Evolutionary conservation across 371 early-diverging fungal species (phyloP).

Genomic region (Saksenaea vasiformis): DNA sequence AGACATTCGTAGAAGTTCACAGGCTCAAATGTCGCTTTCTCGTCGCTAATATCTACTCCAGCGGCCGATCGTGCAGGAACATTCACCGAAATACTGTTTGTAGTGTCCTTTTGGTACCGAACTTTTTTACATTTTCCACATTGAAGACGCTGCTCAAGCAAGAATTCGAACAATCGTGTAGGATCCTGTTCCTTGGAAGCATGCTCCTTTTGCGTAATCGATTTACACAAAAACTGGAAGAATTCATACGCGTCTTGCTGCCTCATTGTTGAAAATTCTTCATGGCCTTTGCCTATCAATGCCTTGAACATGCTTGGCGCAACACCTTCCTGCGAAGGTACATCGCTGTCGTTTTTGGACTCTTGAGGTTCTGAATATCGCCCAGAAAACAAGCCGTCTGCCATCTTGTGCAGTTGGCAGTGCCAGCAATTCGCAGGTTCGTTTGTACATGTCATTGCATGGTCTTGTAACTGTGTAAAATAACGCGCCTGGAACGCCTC

Average conservation of each 20-base stretch:
- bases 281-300: constrained; percentile 85
- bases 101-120: constrained; percentile 66
- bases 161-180: constrained; percentile 75
- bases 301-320: constrained; percentile 91
- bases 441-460: constrained; percentile 62
- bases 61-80: constrained; percentile 65
- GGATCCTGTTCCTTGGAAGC: constrained; percentile 60
- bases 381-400: constrained; percentile 88
- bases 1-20: constrained; percentile 81
- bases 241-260: constrained; percentile 99
- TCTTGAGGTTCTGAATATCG: constrained; percentile 68
- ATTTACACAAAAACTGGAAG: constrained; percentile 75
- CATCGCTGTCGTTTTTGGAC: constrained; percentile 40
- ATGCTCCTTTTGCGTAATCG: constrained; percentile 77
- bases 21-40: constrained; percentile 48
- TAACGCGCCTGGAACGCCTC: constrained; percentile 70
- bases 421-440: constrained; percentile 78
- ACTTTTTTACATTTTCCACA: constrained; percentile 83
- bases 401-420: constrained; percentile 91
- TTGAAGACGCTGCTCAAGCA: constrained; percentile 80
- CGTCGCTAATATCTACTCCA: constrained; percentile 24
- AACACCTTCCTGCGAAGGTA: constrained; percentile 66
- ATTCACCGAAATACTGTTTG: constrained; percentile 69
- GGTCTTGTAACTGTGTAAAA: constrained; percentile 56
- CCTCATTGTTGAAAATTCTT: constrained; percentile 93